These are phyloP conservation scores for Mortierella sp. DNA, from an alignment of 371 early-diverging fungal species.

Conservation along the genomic window DNA sequence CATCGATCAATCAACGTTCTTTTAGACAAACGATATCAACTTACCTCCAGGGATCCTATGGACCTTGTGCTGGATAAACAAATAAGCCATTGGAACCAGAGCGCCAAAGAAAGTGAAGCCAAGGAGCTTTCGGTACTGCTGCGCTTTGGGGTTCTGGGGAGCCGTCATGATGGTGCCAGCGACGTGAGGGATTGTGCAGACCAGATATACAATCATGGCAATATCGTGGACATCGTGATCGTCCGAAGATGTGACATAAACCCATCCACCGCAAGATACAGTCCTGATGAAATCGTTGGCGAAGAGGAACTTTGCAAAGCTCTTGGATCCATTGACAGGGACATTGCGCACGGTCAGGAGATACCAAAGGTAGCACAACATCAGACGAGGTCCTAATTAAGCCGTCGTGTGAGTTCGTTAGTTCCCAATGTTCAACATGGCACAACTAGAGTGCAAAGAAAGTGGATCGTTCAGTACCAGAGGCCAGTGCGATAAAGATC, in stretches of 20 bases:
- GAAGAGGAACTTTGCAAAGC: slow-evolving; percentile 69
- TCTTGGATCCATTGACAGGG: slow-evolving; percentile 56
- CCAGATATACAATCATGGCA: slow-evolving; percentile 79
- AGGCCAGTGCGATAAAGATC: slow-evolving; percentile 79
- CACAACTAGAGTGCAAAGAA: too few species aligned
- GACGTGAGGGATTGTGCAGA: slow-evolving; percentile 83
- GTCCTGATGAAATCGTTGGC: slow-evolving; percentile 75
- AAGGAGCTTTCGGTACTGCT: slow-evolving; percentile 48
- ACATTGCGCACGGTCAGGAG: slow-evolving; percentile 60
- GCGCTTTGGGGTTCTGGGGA: slow-evolving; percentile 34
- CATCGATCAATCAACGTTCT: not conserved
- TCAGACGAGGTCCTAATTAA: slow-evolving; percentile 68
- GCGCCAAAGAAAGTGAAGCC: slow-evolving; percentile 71
- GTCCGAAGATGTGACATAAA: slow-evolving; percentile 83
- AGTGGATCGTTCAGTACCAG: slow-evolving; percentile 39
- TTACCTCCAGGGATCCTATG: slow-evolving; percentile 75
- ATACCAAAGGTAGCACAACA: slow-evolving; percentile 75
- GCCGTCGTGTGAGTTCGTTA: not conserved
- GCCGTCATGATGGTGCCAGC: slow-evolving; percentile 63
- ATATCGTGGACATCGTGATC: slow-evolving; percentile 85
- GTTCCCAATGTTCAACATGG: too few species aligned
- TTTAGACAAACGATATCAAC: not conserved
- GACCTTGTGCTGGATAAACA: slow-evolving; percentile 82
- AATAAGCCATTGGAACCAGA: slow-evolving; percentile 80
- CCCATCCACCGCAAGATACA: slow-evolving; percentile 83